Evolutionary conservation across 306 rosid species (phyloP), one percentile per base, ranked within the genome.

Genomic region (Citrullus mucosospermus): DNA sequence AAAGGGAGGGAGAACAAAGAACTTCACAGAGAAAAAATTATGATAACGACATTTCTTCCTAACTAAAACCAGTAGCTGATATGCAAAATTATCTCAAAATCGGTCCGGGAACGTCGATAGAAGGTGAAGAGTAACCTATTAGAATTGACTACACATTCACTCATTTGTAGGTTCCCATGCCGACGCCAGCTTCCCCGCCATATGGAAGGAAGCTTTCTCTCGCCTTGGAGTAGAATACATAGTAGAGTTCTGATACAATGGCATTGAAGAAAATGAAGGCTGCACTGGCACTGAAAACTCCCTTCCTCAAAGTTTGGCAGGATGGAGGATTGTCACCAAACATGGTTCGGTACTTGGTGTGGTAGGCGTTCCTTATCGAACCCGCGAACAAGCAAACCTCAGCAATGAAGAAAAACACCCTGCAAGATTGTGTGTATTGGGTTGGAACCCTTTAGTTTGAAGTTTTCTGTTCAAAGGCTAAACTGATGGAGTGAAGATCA

Each of bases 311-410:
- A 30, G 86, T 88, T 81, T 88, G 80, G 15, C 99, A 96, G 32
- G 92, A 87, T 14, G 89, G 89, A 6, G 91, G 84, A 22, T 80
- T 15, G 0, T 84, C 81, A 0, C 13, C n/a, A 32, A 82, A 79
- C 32, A 88, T 1, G 59, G 87, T 85, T 80, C 88, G 87, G 91
- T 90, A 96, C 84, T 88, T 90, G 73, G 99, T 96, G 88, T 92
- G 99, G 75, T 91, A 90, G 32, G 99, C 98, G 54, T 96, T 96
- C 85, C 83, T 89, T 56, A 96, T 91, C 3, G 98, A 93, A 54
- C 99, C 99, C 13, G 99, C 98, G 81, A 96, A 86, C 85, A 96
- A 85, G 85, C 98, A 96, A 9, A 79, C 86, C 86, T 96, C 98
- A 2, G 98, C 97, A 58, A 96, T 96, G 83, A 91, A 13, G 98